phyloP scores from a whole-genome alignment of 805 yeast genomes.

The Torulaspora delbrueckii region DNA sequence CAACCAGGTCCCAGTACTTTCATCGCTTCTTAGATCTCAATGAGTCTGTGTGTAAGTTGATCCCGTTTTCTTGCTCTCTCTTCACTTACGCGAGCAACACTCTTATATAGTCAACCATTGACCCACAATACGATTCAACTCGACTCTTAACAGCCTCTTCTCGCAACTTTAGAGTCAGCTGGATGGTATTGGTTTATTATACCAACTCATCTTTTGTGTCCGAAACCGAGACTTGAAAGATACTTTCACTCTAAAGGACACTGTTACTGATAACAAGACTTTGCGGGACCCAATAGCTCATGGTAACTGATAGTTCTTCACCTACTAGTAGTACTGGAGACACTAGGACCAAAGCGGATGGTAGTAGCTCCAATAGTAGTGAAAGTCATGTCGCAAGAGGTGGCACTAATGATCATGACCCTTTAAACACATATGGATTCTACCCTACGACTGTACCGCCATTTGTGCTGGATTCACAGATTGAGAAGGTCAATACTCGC shows the following conservation, averaged over 20 bases:
- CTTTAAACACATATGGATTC: constrained; percentile 35
- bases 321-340: background rate
- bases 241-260: background rate
- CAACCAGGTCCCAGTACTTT: background rate
- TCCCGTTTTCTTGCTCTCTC: constrained; percentile 1
- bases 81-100: background rate
- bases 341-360: background rate
- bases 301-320: background rate
- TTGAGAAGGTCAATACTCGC: constrained; percentile 14
- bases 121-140: background rate
- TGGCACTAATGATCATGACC: background rate
- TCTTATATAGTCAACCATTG: background rate
- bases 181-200: background rate
- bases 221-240: constrained; percentile 5
- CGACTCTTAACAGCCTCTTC: background rate
- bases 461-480: constrained; percentile 52
- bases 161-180: background rate
- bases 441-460: constrained; percentile 52
- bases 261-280: background rate
- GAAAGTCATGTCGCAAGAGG: background rate
- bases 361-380: background rate
- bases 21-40: background rate
- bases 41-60: background rate
- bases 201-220: constrained; percentile 2
- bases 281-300: background rate